Evolutionary conservation across 1,284 basidiomycete genomes (phyloP).

Genomic region (Stygiomarasmius scandens): DNA sequence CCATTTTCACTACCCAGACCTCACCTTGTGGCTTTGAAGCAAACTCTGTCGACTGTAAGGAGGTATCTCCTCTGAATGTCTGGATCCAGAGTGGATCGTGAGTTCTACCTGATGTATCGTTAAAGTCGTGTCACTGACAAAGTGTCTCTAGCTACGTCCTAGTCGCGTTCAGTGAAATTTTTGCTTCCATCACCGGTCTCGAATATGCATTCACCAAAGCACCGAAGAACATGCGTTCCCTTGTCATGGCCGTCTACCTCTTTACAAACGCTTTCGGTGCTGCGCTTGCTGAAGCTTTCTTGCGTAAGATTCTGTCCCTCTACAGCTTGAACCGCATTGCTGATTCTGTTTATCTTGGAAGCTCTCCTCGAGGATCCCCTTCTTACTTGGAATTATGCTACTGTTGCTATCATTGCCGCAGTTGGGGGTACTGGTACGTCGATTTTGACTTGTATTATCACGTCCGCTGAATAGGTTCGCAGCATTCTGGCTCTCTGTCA

Average conservation of each 20-base stretch:
- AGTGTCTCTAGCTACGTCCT: conserved; percentile 52
- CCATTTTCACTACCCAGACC: conserved; percentile 26
- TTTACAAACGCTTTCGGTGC: conserved; percentile 69
- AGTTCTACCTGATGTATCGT: conserved; percentile 19
- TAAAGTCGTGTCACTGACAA: background rate
- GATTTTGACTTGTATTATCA: too few species aligned
- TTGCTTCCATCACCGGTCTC: conserved; percentile 83
- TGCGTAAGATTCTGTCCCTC: conserved; percentile 39
- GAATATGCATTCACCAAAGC: conserved; percentile 93
- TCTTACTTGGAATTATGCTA: conserved; percentile 57
- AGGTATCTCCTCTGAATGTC: conserved; percentile 65
- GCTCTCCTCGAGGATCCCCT: conserved; percentile 54
- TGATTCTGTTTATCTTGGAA: conserved; percentile 21
- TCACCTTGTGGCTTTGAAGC: conserved; percentile 66
- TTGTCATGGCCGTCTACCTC: conserved; percentile 75
- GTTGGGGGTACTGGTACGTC: conserved; percentile 29
- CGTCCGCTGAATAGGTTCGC: conserved; percentile 12
- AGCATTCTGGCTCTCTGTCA: conserved; percentile 66
- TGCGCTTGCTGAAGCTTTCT: conserved; percentile 73
- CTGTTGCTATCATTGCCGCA: conserved; percentile 45
- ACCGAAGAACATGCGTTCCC: conserved; percentile 79
- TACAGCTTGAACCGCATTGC: background rate
- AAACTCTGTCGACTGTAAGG: conserved; percentile 49
- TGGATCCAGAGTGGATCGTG: conserved; percentile 75
- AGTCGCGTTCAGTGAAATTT: conserved; percentile 76